Evolutionary conservation across 2,329 filamentous ascomycete genomes (phyloP).

Genomic region (Hymenoscyphus fraxineus): DNA sequence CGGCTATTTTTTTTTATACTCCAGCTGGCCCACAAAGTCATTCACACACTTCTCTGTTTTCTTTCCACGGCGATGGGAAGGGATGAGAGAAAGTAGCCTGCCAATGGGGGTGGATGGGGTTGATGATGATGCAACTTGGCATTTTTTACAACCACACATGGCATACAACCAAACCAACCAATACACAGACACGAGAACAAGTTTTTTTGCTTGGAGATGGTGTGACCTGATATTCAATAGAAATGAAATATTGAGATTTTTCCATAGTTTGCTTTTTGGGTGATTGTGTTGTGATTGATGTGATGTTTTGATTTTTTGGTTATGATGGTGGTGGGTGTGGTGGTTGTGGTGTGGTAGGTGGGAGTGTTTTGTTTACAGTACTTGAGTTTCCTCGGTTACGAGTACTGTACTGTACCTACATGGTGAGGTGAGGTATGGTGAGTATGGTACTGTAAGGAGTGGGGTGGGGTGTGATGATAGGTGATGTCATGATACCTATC

Average conservation of each 20-base stretch:
- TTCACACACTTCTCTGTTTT: not conserved
- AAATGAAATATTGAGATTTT: constrained; percentile 2
- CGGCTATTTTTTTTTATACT: not conserved
- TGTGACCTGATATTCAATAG: not conserved
- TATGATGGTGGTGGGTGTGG: no score
- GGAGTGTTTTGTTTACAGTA: no score
- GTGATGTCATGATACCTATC: no score
- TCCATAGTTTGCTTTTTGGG: not conserved
- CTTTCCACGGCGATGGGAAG: not conserved
- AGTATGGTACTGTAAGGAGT: no score
- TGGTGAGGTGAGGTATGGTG: no score
- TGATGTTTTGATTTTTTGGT: no score
- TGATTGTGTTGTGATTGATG: no score
- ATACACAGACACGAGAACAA: not conserved
- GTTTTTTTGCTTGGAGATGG: not conserved
- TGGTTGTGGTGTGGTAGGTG: no score
- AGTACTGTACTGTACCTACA: no score
- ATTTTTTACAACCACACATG: not conserved
- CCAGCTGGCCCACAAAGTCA: not conserved
- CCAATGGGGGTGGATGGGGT: not conserved
- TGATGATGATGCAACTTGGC: not conserved
- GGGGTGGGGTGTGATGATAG: no score
- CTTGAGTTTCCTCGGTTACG: no score
- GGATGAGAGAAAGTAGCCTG: not conserved
- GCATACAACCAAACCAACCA: not conserved